Evolutionary conservation across 371 early-diverging fungal genomes (phyloP).

Genomic region (Sanchytrium tribonematis): DNA sequence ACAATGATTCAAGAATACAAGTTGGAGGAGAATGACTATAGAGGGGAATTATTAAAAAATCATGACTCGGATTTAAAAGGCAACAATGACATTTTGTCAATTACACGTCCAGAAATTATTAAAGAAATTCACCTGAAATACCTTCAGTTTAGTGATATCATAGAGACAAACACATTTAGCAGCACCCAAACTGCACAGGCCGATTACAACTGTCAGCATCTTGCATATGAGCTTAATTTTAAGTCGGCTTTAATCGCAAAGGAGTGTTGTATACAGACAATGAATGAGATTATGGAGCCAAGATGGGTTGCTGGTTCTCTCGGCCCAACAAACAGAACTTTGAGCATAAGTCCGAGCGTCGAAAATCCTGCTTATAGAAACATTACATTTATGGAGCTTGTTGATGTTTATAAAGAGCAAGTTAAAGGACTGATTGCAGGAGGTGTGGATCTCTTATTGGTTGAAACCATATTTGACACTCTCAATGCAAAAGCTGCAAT

Average conservation of each 20-base stretch:
- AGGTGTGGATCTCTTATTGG: slow-evolving; percentile 58
- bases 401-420: slow-evolving; percentile 58
- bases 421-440: slow-evolving; percentile 65
- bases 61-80: slow-evolving; percentile 59
- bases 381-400: slow-evolving; percentile 70
- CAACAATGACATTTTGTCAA: slow-evolving; percentile 68
- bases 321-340: slow-evolving; percentile 76
- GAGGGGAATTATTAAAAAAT: slow-evolving; percentile 47
- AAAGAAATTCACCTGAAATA: slow-evolving; percentile 55
- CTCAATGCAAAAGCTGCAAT: slow-evolving; percentile 74
- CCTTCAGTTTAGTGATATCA: slow-evolving; percentile 57
- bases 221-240: slow-evolving; percentile 56
- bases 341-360: slow-evolving; percentile 79
- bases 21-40: slow-evolving; percentile 49
- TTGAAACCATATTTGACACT: slow-evolving; percentile 85
- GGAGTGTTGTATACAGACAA: slow-evolving; percentile 9
- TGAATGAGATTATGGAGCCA: neutral
- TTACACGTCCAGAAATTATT: slow-evolving; percentile 62
- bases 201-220: slow-evolving; percentile 50
- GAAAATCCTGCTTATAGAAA: slow-evolving; percentile 76
- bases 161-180: slow-evolving; percentile 81
- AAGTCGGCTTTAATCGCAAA: slow-evolving; percentile 10
- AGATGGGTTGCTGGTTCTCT: slow-evolving; percentile 44
- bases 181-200: slow-evolving; percentile 62
- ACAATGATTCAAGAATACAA: slow-evolving; percentile 63